Evolutionary conservation across 2,329 filamentous ascomycete species (phyloP), one percentile per base, ranked within the genome.

Genomic region (Nothophoma quercina): DNA sequence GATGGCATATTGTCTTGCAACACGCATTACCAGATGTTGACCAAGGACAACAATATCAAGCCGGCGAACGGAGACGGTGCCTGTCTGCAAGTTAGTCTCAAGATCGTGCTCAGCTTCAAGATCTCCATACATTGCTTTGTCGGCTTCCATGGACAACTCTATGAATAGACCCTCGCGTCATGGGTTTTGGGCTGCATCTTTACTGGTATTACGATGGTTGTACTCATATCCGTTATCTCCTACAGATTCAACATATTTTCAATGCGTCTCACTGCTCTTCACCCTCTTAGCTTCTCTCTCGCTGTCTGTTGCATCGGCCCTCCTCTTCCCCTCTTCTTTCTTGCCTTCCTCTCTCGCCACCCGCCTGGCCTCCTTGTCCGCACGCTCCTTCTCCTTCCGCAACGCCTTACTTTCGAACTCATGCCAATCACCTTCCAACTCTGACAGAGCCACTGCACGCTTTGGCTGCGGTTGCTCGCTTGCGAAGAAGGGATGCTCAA

Each of bases 391-490:
- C 73, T 97, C 93, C 63, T 95, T 95, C 25, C 95, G 84, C 21
- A 96, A 81, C 13, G 92, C 93, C 77, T 99, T 99, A 49, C 91
- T 96, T 77, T 99, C 95, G 67, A 98, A 96, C 72, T 99, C 95
- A 71, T 99, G 95, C 95, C 95, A 99, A 66, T 99, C 95, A 18
- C 95, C 95, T 64, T 95, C 86, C 23, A 99, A 83, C 40, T 87
- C 80, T 54, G 88, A 86, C 41, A 99, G 83, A 86, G 96, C 93
- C 59, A 88, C 80, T 32, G 92, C 90, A 68, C 96, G 91, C 67
- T 84, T 84, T 18, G 93, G 81, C 48, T 80, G 75, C 15, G 95
- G 93, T 62, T 91, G 87, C 75, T 99, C 95, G 29, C 81, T 81
- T 4, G 84, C 87, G 70, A 99, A 99, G 77, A 99, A 99, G 1